Evolutionary conservation across 2,329 filamentous ascomycete species (phyloP).

Genomic region (Fusarium musae): DNA sequence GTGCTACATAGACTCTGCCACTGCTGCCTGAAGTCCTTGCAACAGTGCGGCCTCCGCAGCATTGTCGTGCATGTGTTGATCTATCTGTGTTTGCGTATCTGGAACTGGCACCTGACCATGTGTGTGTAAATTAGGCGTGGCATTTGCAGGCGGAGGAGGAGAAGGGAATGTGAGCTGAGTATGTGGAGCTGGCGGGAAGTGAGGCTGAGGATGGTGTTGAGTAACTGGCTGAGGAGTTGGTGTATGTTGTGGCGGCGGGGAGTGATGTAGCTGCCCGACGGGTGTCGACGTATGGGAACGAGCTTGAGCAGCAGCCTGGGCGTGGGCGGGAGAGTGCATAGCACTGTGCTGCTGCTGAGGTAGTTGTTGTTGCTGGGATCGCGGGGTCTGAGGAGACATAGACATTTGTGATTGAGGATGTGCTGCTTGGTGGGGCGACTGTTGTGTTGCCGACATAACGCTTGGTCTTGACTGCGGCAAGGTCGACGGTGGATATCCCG

Average conservation of each 20-base stretch:
- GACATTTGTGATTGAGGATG: conserved; percentile 45
- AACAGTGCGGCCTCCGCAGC: conserved; percentile 50
- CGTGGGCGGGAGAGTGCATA: conserved; percentile 39
- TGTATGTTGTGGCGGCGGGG: conserved; percentile 39
- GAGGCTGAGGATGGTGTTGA: conserved; percentile 28
- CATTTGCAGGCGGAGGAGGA: conserved; percentile 26
- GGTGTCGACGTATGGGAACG: conserved; percentile 45
- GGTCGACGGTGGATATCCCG: conserved; percentile 44
- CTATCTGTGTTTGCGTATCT: conserved; percentile 31
- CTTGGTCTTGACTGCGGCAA: conserved; percentile 43
- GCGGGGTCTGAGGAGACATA: conserved; percentile 45
- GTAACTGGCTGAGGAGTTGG: conserved; percentile 37
- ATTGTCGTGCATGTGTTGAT: conserved; percentile 46
- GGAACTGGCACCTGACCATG: conserved; percentile 35
- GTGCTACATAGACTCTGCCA: conserved; percentile 44
- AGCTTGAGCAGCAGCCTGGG: conserved; percentile 35
- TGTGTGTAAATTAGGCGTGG: conserved; percentile 39
- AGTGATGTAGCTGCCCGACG: conserved; percentile 41
- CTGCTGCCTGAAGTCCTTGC: conserved; percentile 50
- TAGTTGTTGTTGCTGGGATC: conserved; percentile 37
- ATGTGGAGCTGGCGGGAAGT: conserved; percentile 28
- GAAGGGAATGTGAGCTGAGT: conserved; percentile 36
- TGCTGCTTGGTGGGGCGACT: conserved; percentile 40
- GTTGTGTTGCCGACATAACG: conserved; percentile 46
- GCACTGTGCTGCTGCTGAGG: conserved; percentile 32